Evolutionary conservation across 345 rosid genomes (phyloP), one percentile per base, ranked within the genome.

Genomic region (Hibiscus mutabilis): DNA sequence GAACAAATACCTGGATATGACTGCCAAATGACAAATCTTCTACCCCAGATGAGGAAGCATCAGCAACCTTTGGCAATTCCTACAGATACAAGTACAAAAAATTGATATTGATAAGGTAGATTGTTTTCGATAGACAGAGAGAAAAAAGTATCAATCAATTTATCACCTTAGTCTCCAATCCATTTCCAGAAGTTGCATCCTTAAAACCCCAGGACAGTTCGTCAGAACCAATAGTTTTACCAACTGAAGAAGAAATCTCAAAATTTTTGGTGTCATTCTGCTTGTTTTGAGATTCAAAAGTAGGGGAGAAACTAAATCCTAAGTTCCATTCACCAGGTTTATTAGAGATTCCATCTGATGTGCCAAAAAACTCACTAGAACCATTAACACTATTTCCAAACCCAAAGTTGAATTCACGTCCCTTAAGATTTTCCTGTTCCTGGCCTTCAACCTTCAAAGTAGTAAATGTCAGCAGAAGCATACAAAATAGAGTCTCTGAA

Each of bases 151-250:
- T 29, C 66, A 40, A 40, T 51, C 61, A 77, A 81, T 40, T 74
- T 19, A 59, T 73, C 75, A 86, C 87, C 92, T 84, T 76, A 29
- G 81, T 66, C 67, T 76, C 67, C 16, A 76, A 71, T 72, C 62
- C 76, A 74, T 18, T 79, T 79, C 81, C 90, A 42, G 82, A 76
- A 75, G 74, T 75, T 21, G 81, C 58, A 73, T 78, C 84, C 73
- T 79, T 80, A 70, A 82, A 88, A n/a, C 73, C 82, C 93, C 89
- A 86, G 14, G 77, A 79, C 55, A 74, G 74, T 76, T 72, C 84
- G 27, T 62, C 81, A 74, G 77, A 63, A 70, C 27, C 65, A 73
- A 73, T 33, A 56, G 69, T 66, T 49, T 72, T 78, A 59, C 66
- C 69, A 59, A 59, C 69, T 22, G 75, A 42, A 42, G 78, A 76